Conservation (phyloP, 306 rosid species). For the Vachellia collinsii region DNA sequence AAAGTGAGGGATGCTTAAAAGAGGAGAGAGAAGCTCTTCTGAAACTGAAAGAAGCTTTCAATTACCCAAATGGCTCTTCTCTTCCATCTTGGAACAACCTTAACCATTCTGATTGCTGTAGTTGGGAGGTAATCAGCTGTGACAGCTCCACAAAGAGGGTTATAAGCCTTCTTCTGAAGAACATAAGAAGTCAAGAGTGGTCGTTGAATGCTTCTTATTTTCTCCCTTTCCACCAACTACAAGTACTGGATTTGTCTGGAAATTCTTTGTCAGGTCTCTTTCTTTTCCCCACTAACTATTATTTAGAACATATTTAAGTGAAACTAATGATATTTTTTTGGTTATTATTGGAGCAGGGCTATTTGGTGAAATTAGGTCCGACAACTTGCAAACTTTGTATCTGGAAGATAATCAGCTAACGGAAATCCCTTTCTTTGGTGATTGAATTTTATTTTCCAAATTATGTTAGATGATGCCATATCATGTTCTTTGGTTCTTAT, state of each 20-base stretch:
- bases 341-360: not conserved
- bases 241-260: not conserved
- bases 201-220: constrained; percentile 11
- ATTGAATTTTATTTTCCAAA: not conserved
- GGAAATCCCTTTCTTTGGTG: not conserved
- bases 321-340: not conserved
- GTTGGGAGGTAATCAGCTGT: constrained; percentile 12
- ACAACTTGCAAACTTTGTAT: not conserved
- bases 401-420: not conserved
- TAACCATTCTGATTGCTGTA: not conserved
- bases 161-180: not conserved
- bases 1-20: not conserved
- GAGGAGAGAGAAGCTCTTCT: constrained; percentile 21
- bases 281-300: not conserved
- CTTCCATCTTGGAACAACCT: constrained; percentile 19
- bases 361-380: not conserved
- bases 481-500: too few species aligned
- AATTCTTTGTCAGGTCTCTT: constrained; percentile 22
- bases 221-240: constrained; percentile 7
- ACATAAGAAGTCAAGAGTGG: not conserved
- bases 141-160: not conserved
- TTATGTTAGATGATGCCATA: not conserved
- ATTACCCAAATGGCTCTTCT: constrained; percentile 22
- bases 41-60: constrained; percentile 24
- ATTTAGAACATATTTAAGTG: not conserved